Evolutionary conservation across 768 basidiomycete species (phyloP).

Genomic region (Ephemerocybe angulata): DNA sequence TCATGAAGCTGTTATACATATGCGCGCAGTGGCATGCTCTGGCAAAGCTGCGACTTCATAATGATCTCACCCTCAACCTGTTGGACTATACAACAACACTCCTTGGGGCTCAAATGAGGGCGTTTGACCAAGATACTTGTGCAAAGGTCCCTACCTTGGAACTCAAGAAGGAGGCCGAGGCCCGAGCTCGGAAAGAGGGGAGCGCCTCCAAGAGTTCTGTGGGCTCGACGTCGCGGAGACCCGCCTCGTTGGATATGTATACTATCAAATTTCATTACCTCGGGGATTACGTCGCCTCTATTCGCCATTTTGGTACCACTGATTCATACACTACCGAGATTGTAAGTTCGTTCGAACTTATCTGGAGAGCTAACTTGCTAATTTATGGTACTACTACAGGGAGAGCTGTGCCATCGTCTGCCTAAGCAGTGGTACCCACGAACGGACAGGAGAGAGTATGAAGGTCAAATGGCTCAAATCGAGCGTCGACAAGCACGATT

Average conservation of each 20-base stretch:
- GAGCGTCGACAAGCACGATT: not conserved
- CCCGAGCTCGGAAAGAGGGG: not conserved
- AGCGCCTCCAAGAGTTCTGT: not conserved
- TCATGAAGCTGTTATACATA: conserved; percentile 3
- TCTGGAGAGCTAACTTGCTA: not conserved
- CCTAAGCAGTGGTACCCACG: conserved; percentile 6
- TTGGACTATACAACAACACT: conserved; percentile 1
- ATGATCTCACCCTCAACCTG: conserved; percentile 2
- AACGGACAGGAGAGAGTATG: conserved; percentile 1
- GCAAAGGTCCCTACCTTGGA: not conserved
- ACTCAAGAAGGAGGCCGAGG: not conserved
- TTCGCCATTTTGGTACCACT: conserved; percentile 8
- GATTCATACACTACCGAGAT: conserved; percentile 8
- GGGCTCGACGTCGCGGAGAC: not conserved
- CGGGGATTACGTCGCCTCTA: conserved; percentile 7
- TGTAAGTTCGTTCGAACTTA: conserved; percentile 2
- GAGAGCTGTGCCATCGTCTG: conserved; percentile 9
- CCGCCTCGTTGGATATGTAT: not conserved
- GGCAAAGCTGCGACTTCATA: conserved; percentile 10
- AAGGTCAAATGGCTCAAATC: not conserved
- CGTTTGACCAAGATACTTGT: not conserved
- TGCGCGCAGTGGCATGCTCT: conserved; percentile 6
- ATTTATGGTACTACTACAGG: conserved; percentile 4
- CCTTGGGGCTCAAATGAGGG: not conserved
- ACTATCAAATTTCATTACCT: conserved; percentile 12